Base-by-base conservation (phyloP, 345 rosid species). In the Jatropha curcas region DNA sequence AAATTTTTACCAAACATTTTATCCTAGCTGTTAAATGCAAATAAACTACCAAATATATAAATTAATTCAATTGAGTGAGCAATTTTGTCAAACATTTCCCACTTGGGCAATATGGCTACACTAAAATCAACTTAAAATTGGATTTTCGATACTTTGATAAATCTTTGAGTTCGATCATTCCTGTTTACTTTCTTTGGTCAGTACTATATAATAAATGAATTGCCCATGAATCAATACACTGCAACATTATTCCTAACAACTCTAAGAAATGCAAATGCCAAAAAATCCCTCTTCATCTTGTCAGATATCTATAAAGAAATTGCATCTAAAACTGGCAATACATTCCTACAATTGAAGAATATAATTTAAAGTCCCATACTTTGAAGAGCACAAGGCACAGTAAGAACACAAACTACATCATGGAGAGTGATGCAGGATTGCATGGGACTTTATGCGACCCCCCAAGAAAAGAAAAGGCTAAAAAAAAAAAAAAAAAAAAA, bases 321-420 rank as follows among this genome's bases (percentile, higher is more conserved):
- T 41, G 52, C 68, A 64, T 65, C 68, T 65, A 27, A 39, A 24
- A 45, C 45, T 13, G 53, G 55, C 57, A 48, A 45, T 46, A 27
- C 33, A 60, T 66, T 66, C 17, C 70, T 30, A 67, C 19, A 64
- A 41, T 45, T 45, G n/a, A 27, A 58, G 31, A 58, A 24, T 12
- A 65, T 12, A 65, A 65, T 43, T 17, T 1, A 9, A n/a, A 63
- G 51, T 63, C 67, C 67, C 51, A 63, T 24, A 20, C 48, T 61
- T 41, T 4, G 7, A n/a, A 30, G 41, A 31, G 22, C 28, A 17
- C 10, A 60, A 33, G 1, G 43, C 65, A 19, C 25, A 39, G 31
- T 63, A 11, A 63, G 31, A 39, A 63, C 50, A 39, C 31, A 39
- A 63, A 39, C 67, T 63, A 39, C 19, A 34, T 33, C 22, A 33